Evolutionary conservation across 768 basidiomycete species (phyloP).

Genomic region (Tulasnella calospora): DNA sequence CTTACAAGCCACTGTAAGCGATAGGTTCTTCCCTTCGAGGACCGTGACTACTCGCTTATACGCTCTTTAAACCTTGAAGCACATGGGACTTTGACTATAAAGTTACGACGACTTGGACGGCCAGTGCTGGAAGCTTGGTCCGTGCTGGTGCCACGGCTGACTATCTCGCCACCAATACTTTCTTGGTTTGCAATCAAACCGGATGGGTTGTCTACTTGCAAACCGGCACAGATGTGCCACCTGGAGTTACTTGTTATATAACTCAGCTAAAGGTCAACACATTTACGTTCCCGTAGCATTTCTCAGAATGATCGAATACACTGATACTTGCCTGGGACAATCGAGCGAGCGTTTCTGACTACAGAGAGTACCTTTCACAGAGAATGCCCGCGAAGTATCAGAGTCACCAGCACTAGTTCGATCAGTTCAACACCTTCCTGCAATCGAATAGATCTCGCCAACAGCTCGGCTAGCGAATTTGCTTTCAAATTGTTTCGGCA

Average conservation of each 20-base stretch:
- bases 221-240: not conserved
- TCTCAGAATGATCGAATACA: not conserved
- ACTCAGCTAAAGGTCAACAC: not conserved
- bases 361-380: no score
- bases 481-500: no score
- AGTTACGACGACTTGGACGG: not conserved
- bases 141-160: not conserved
- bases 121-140: not conserved
- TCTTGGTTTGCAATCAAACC: not conserved
- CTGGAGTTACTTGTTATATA: not conserved
- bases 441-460: no score
- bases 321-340: no score
- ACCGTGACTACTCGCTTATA: not conserved
- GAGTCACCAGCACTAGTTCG: no score
- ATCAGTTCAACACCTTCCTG: no score
- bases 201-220: slow-evolving; percentile 14
- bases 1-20: not conserved
- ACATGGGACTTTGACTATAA: not conserved
- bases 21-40: not conserved
- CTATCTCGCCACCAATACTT: not conserved
- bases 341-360: no score
- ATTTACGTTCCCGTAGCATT: not conserved
- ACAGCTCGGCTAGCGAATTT: no score
- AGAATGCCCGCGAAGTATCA: no score
- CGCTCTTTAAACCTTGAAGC: not conserved